Conservation (phyloP, 768 basidiomycete genomes). For the Suillus decipiens region DNA sequence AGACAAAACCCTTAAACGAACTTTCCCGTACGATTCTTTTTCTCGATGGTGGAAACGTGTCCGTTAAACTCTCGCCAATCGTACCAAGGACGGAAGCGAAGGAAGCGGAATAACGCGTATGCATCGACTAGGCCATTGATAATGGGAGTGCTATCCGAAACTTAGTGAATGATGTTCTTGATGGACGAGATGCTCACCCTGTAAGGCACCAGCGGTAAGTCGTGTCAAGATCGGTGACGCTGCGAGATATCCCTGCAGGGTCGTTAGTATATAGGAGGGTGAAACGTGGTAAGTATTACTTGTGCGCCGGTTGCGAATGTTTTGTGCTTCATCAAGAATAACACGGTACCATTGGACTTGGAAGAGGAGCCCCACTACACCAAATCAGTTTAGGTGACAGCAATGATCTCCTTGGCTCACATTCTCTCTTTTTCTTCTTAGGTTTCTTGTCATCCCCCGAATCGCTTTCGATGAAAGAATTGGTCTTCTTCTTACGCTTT, state of each 20-base stretch:
- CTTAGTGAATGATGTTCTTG: constrained; percentile 1
- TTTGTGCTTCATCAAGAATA: constrained; percentile 59
- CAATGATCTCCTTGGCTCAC: constrained; percentile 20
- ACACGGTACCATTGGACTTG: constrained; percentile 49
- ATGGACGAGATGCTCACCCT: constrained; percentile 40
- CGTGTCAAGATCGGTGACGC: constrained; percentile 52
- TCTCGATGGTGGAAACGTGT: constrained; percentile 38
- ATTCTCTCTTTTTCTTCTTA: constrained; percentile 42
- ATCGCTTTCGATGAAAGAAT: constrained; percentile 28
- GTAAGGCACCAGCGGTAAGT: constrained; percentile 69
- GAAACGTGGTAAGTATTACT: constrained; percentile 33
- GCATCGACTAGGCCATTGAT: constrained; percentile 61
- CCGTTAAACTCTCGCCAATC: constrained; percentile 44
- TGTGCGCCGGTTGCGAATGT: constrained; percentile 44
- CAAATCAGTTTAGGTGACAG: constrained; percentile 22
- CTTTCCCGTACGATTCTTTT: constrained; percentile 48
- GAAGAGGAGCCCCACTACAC: constrained; percentile 48
- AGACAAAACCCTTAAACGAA: background rate
- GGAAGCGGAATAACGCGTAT: constrained; percentile 46
- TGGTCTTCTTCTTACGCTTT: constrained; percentile 17
- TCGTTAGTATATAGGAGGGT: background rate
- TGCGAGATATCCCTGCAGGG: constrained; percentile 49
- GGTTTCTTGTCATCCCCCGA: constrained; percentile 18
- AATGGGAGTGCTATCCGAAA: constrained; percentile 53
- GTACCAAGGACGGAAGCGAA: constrained; percentile 38